These are phyloP conservation scores for Argentina anserina DNA, from an alignment of 306 rosid genomes.

Conservation along the genomic window DNA sequence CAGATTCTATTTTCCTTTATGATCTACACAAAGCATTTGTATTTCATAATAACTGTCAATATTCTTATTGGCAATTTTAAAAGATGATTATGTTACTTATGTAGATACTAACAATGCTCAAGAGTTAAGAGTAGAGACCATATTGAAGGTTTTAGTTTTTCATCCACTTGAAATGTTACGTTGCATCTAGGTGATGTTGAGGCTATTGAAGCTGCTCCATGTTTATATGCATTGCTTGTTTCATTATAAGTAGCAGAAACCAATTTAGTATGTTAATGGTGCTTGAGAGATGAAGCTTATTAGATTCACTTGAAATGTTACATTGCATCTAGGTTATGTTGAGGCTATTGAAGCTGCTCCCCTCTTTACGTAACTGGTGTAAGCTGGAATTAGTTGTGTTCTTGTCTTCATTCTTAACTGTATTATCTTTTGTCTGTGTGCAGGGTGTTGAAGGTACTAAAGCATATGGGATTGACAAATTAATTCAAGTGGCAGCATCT, in stretches of 20 bases:
- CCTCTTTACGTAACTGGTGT: neutral
- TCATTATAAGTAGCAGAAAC: neutral
- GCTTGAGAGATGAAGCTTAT: neutral
- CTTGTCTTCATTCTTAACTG: neutral
- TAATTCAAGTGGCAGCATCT: slow-evolving; percentile 86
- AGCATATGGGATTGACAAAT: slow-evolving; percentile 78
- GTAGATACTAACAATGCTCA: neutral
- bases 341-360: neutral
- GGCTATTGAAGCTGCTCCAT: neutral
- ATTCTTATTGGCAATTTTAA: neutral
- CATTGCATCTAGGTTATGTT: neutral
- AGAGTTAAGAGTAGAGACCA: neutral
- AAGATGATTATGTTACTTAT: no score
- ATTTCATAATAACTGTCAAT: neutral
- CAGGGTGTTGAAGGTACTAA: slow-evolving; percentile 92
- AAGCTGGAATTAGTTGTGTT: neutral
- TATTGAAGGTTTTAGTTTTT: neutral
- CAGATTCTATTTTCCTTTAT: neutral
- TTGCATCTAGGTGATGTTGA: neutral
- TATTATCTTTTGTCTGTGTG: slow-evolving; percentile 16
- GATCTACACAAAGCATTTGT: neutral
- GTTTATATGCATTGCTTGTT: neutral
- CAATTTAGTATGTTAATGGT: neutral
- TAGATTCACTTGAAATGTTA: neutral
- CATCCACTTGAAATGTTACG: neutral